These are phyloP conservation scores for Jaltomata sinuosa DNA, from an alignment of 257 asterid genomes.

Conservation along the genomic window DNA sequence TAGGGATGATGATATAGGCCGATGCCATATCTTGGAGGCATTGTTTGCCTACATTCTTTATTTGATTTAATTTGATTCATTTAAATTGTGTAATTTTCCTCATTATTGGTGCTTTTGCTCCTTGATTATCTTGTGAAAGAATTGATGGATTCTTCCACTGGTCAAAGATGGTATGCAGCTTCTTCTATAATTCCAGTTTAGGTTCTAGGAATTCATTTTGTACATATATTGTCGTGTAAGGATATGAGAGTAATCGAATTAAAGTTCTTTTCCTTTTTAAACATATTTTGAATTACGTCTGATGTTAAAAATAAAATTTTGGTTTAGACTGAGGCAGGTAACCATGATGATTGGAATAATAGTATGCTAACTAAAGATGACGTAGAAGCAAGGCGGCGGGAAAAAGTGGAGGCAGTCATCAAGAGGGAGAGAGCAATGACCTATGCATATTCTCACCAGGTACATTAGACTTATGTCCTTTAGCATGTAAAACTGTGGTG, in stretches of 20 bases:
- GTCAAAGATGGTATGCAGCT: background rate
- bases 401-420: conserved; percentile 73
- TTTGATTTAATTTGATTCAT: background rate
- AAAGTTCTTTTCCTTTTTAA: background rate
- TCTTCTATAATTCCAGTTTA: background rate
- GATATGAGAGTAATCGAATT: background rate
- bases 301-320: background rate
- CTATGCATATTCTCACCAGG: conserved; percentile 85
- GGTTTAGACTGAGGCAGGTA: conserved; percentile 50
- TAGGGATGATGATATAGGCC: background rate
- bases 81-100: background rate
- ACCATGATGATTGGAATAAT: conserved; percentile 71
- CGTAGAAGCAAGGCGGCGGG: conserved; percentile 52
- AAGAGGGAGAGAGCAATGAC: conserved; percentile 93
- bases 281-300: background rate
- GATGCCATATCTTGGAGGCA: background rate
- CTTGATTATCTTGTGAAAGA: background rate
- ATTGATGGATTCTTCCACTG: background rate
- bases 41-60: background rate
- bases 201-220: background rate
- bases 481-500: background rate
- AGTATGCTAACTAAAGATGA: conserved; percentile 76
- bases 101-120: background rate
- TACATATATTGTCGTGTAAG: background rate
- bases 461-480: conserved; percentile 3